Conservation (phyloP, 2,329 filamentous ascomycete species). For the Gliomastix tumulicola region DNA sequence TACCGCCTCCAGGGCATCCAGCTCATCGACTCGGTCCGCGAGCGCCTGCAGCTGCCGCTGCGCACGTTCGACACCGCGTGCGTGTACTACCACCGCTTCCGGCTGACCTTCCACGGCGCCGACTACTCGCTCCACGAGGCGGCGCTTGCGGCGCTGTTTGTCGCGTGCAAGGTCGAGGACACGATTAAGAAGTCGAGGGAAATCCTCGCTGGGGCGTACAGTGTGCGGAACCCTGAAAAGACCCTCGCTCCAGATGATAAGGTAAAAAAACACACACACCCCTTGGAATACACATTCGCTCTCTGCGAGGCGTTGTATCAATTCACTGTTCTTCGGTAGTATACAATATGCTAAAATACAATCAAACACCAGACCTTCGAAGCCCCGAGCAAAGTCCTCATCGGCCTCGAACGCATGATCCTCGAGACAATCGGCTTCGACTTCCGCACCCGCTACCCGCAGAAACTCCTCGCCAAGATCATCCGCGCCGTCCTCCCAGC, state of each 20-base stretch:
- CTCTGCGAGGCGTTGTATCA: neutral
- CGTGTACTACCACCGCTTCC: constrained; percentile 90
- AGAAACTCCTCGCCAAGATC: constrained; percentile 78
- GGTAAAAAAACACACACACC: constrained; percentile 33
- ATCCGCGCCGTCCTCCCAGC: constrained; percentile 45
- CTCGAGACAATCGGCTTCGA: constrained; percentile 92
- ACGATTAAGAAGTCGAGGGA: constrained; percentile 95
- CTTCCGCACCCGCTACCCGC: constrained; percentile 82
- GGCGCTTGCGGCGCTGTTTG: constrained; percentile 80
- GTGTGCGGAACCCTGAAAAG: constrained; percentile 64
- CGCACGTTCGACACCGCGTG: constrained; percentile 89
- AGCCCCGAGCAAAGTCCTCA: constrained; percentile 67
- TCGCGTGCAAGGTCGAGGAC: constrained; percentile 95
- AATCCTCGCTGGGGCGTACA: constrained; percentile 85
- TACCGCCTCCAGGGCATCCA: constrained; percentile 80
- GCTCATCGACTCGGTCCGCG: constrained; percentile 80
- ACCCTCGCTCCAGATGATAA: constrained; percentile 75
- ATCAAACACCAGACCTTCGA: constrained; percentile 67
- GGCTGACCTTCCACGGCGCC: constrained; percentile 73
- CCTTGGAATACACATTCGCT: neutral
- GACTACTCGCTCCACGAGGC: constrained; percentile 86
- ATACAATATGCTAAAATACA: neutral
- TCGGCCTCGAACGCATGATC: constrained; percentile 86
- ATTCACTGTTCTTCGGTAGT: neutral
- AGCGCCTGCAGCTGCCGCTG: constrained; percentile 76